Evolutionary conservation across 495 filamentous ascomycete genomes (phyloP), one percentile per base, ranked within the genome.

Genomic region (Trichoderma virens): DNA sequence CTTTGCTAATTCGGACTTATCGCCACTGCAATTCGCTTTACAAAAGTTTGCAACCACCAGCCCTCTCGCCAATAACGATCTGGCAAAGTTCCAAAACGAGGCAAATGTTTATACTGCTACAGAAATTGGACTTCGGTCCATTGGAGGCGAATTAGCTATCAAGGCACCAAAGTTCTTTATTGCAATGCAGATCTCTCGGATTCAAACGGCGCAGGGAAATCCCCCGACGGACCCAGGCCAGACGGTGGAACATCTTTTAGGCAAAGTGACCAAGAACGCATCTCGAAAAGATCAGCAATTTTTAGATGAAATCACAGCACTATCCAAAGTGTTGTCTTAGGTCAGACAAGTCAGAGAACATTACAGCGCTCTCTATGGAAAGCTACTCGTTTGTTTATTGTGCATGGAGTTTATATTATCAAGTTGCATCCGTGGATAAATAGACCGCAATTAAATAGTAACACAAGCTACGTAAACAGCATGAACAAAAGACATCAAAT

Each of bases 121-220:
- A 6, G 80, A 82, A 67, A 79, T 77, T 0, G 80, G 79, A 3
- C 76, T 82, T 62, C 71, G 79, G 2, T 76, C 73, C 14, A 75
- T 77, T 0, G 76, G 71, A 8, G 78, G 79, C 18, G 70, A 65
- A 45, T 68, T 82, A 18, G 78, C 75, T 0, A 78, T 80, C 68
- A 79, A 80, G 70, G 74, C 75, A 4, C 78, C 78, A 32, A 81
- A 81, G 70, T 82, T 82, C 74, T 80, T 80, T 67, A 68, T 80
- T 6, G 67, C 75, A 68, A 74, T 80, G 64, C 79, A 80, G 70
- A 72, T 80, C 39, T 77, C 77, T 54, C 71, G 80, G 1, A 82
- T 82, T 66, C 70, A 76, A 68, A 81, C 79, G 0, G 80, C 79
- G 0, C 79, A 81, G 70, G 79, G 79, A 0, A 78, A 76, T 59